phyloP scores from a whole-genome alignment of 2,329 filamentous ascomycete genomes.

The Colletotrichum tamarilloi region DNA sequence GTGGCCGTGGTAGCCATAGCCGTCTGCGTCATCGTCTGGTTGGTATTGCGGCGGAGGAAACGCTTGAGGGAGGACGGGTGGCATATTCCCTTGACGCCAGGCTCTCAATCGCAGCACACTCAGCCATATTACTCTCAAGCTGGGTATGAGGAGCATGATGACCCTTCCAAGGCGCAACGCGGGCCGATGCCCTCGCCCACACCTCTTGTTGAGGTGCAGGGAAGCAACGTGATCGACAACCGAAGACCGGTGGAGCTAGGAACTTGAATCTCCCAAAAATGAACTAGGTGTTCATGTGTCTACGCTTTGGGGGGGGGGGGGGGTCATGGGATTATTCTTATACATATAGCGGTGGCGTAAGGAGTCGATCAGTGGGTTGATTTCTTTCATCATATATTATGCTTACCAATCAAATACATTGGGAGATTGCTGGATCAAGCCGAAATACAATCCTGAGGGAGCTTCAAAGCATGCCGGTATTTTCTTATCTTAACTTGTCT shows the following conservation, averaged over 20 bases:
- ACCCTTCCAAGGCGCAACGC: neutral
- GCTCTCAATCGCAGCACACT: neutral
- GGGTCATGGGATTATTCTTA: neutral
- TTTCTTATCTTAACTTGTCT: neutral
- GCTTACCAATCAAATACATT: neutral
- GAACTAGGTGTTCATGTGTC: neutral
- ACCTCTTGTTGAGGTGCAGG: neutral
- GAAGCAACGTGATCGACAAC: neutral
- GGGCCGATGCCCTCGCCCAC: neutral
- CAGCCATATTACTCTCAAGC: neutral
- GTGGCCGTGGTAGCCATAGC: constrained; percentile 14
- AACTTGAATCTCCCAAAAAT: neutral
- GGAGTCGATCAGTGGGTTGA: neutral
- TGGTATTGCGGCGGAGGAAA: constrained; percentile 3
- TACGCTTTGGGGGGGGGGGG: neutral
- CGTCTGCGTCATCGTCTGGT: constrained; percentile 19
- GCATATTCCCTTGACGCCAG: neutral
- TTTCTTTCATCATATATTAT: neutral
- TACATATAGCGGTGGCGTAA: neutral
- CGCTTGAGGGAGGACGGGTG: neutral
- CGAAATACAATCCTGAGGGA: too few relatives aligned
- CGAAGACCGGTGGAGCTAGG: neutral
- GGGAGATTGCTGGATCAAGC: too few relatives aligned
- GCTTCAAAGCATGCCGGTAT: too few relatives aligned
- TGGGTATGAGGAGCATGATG: neutral